Base-by-base conservation (phyloP, 2,329 filamentous ascomycete species). In the Trichoderma hamatum region DNA sequence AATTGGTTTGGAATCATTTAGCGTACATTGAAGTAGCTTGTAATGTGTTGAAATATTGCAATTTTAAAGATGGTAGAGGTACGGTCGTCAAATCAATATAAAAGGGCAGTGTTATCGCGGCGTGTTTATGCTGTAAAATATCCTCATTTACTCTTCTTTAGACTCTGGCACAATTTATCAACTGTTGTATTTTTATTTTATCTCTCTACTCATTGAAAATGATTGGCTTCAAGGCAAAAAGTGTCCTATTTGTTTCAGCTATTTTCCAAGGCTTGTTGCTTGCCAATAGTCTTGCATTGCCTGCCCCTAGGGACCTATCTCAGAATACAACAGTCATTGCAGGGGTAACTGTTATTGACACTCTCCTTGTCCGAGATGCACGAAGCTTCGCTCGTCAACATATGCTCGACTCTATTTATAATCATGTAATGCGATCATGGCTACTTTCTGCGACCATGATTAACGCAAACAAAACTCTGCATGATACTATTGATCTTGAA, bases 351-450 rank as follows among this genome's bases (percentile, higher is more conserved):
- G 59, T 61, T 32, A 49, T 61, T 16, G 59, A 49, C 39, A 61
- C 59, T 1, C 39, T 19, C 21, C 36, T 61, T 4, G 39, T 61
- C 16, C 39, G 59, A n/a, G 59, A 61, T 61, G 59, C 39, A 19
- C 59, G 32, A 14, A 39, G 24, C 30, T 61, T 61, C 24, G 59
- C 59, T 49, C 39, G 59, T 26, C 24, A 46, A 13, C 26, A 61
- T 36, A 61, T 24, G 16, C 9, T 46, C 1, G 59, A 61, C 16
- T 61, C 39, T 7, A 61, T 49, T 16, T 61, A 61, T 11, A 61
- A 49, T 19, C 59, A 61, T 49, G 59, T 61, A 1, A 49, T 61
- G 39, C 46, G 59, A 49, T 61, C 39, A 26, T 61, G 59, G 59
- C 26, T 61, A 7, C 16, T 61, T 14, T 61, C 36, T 7, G 28